Evolutionary conservation across 805 yeast species (phyloP), one percentile per base, ranked within the genome.

Genomic region (Yarrowia keelungensis): DNA sequence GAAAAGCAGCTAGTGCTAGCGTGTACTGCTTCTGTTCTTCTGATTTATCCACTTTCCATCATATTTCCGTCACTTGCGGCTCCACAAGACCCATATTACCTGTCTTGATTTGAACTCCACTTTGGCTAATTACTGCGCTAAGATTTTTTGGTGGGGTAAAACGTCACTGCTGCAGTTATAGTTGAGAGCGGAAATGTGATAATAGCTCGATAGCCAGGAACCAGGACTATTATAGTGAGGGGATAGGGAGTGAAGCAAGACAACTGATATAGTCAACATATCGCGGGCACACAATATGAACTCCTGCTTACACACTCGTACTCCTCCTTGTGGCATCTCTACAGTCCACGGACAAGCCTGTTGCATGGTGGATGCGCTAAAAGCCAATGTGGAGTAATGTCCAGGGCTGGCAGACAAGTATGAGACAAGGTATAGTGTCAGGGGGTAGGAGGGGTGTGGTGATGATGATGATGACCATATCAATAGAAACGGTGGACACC

Each of bases 381-480:
- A 53, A 53, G 39, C 56, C 56, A 51, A 51, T 36, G 56, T 51
- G 56, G 56, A 51, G 54, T 50, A 50, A 19, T 19, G 32, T 4
- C 54, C 54, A 14, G 36, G 56, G 56, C 56, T 50, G 42, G 42
- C n/a, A 36, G 42, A 51, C 56, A 51, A 51, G 56, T 51, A 16
- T 51, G 56, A 51, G 56, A 51, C 56, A 51, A 15, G 56, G 56
- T 8, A 12, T 51, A 35, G 41, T 36, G 56, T 36, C 56, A 51
- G 56, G 56, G 56, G 56, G n/a, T 32, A 12, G 32, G 32, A 32
- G 53, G 53, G 53, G 53, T 19, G 19, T 19, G 19, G 19, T 19
- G 19, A 19, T 19, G 19, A 15, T 22, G 1, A 4, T 2, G 11
- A 5, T 22, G 50, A 19, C 32, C 32, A 5, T 26, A 26, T 3